phyloP scores from a whole-genome alignment of 768 basidiomycete genomes.

The Auricularia heimuer region DNA sequence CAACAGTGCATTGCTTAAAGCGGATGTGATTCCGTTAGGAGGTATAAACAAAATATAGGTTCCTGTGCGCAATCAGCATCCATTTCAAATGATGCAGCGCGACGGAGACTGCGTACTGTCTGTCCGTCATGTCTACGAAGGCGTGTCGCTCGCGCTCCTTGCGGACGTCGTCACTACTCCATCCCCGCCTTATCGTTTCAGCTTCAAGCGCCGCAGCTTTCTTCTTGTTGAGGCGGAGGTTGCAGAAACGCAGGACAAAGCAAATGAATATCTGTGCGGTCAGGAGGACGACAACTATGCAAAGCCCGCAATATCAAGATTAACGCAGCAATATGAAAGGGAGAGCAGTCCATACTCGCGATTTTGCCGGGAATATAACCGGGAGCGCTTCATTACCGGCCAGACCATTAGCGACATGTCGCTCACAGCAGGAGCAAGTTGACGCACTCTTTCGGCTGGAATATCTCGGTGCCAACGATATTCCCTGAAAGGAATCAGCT shows the following conservation, averaged over 20 bases:
- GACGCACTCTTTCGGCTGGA: conserved; percentile 40
- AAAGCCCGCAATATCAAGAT: too few species aligned
- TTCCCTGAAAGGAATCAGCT: conserved; percentile 48
- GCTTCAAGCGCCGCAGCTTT: conserved; percentile 33
- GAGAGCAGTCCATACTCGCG: conserved; percentile 21
- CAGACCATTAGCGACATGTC: background rate
- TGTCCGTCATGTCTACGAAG: conserved; percentile 55
- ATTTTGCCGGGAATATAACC: conserved; percentile 58
- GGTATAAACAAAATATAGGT: conserved; percentile 51
- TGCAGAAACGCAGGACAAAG: conserved; percentile 43
- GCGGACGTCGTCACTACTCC: conserved; percentile 49
- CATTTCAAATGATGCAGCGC: background rate
- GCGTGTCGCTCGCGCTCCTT: conserved; percentile 50
- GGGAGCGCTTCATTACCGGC: conserved; percentile 26
- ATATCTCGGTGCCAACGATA: conserved; percentile 53
- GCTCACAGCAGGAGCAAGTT: background rate
- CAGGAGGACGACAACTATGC: conserved; percentile 41
- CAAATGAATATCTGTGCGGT: conserved; percentile 41
- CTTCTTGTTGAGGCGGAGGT: conserved; percentile 41
- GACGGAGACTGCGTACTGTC: conserved; percentile 35
- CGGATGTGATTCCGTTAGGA: conserved; percentile 20
- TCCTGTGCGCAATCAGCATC: conserved; percentile 25
- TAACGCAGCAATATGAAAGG: too few species aligned
- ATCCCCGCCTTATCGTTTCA: conserved; percentile 37
- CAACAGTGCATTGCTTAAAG: background rate